phyloP scores from a whole-genome alignment of 306 rosid genomes.

The Ormosia emarginata region DNA sequence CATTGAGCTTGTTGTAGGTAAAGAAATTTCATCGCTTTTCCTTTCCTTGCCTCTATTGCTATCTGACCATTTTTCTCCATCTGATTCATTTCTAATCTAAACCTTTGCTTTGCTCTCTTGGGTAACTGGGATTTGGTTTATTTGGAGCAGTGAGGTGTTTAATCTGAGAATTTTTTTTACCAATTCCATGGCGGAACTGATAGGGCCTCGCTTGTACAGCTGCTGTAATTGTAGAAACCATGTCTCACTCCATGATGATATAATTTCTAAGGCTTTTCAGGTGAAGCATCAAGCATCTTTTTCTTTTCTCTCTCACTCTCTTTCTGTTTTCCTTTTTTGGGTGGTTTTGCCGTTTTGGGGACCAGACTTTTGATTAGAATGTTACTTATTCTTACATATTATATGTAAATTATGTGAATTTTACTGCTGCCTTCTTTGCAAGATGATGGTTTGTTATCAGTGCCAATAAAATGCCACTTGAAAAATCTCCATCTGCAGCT shows the following conservation, averaged over 20 bases:
- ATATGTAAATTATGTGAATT: neutral
- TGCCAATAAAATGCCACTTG: neutral
- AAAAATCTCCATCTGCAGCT: neutral
- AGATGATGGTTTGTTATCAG: neutral
- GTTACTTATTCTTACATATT: slow-evolving; percentile 5
- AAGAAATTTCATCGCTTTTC: slow-evolving; percentile 9
- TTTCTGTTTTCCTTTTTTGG: neutral
- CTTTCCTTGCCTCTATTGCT: neutral
- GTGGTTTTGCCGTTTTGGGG: neutral
- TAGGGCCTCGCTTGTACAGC: slow-evolving; percentile 90
- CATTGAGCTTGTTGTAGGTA: slow-evolving; percentile 48
- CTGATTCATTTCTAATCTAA: neutral
- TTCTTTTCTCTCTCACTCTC: neutral
- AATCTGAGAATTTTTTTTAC: slow-evolving; percentile 18
- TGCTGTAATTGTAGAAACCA: slow-evolving; percentile 95
- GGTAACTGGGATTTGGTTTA: neutral
- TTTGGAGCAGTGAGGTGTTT: slow-evolving; percentile 32
- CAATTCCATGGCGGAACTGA: slow-evolving; percentile 72
- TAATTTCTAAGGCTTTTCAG: slow-evolving; percentile 96
- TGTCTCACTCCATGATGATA: slow-evolving; percentile 93
- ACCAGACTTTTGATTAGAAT: neutral
- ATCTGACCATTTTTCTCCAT: neutral
- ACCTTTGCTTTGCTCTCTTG: neutral
- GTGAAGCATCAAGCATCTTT: slow-evolving; percentile 33
- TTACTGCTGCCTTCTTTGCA: neutral